Evolutionary conservation across 202 grass and related monocot genomes (phyloP).

Genomic region (Hordeum pubiflorum): DNA sequence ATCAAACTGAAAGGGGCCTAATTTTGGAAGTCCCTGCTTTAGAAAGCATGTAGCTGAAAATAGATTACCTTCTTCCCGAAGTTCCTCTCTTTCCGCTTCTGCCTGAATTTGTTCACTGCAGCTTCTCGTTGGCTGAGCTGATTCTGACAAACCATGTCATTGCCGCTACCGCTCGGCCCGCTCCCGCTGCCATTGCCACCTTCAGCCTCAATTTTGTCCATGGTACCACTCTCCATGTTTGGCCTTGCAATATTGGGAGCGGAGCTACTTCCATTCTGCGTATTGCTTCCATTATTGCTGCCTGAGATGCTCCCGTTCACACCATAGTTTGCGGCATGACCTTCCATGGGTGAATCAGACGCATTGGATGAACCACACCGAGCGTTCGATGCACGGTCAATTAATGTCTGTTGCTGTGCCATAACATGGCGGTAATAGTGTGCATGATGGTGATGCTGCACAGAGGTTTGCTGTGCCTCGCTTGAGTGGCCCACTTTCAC

Average conservation of each 20-base stretch:
- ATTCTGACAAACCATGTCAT: slow-evolving; percentile 40
- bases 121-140: slow-evolving; percentile 55
- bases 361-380: slow-evolving; percentile 54
- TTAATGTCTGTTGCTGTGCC: slow-evolving; percentile 42
- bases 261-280: slow-evolving; percentile 47
- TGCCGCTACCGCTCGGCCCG: slow-evolving; percentile 29
- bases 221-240: slow-evolving; percentile 48
- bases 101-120: slow-evolving; percentile 76
- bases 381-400: slow-evolving; percentile 15
- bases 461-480: slow-evolving; percentile 35
- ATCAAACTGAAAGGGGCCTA: background rate
- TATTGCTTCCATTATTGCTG: slow-evolving; percentile 55
- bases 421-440: slow-evolving; percentile 49
- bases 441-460: slow-evolving; percentile 69
- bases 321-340: slow-evolving; percentile 68
- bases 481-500: slow-evolving; percentile 29
- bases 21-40: background rate
- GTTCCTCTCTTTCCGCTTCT: slow-evolving; percentile 86
- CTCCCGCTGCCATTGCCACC: slow-evolving; percentile 42
- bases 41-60: slow-evolving; percentile 5
- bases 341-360: slow-evolving; percentile 44
- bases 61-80: slow-evolving; percentile 72
- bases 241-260: slow-evolving; percentile 36
- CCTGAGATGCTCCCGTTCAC: slow-evolving; percentile 49
- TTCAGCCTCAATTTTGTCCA: slow-evolving; percentile 31